A percentile compares a stretch with the other conserved stretches of the same genome.
phyloP scores from a whole-genome alignment of 164 flowering plant species.

The Dillenia suffruticosa region DNA sequence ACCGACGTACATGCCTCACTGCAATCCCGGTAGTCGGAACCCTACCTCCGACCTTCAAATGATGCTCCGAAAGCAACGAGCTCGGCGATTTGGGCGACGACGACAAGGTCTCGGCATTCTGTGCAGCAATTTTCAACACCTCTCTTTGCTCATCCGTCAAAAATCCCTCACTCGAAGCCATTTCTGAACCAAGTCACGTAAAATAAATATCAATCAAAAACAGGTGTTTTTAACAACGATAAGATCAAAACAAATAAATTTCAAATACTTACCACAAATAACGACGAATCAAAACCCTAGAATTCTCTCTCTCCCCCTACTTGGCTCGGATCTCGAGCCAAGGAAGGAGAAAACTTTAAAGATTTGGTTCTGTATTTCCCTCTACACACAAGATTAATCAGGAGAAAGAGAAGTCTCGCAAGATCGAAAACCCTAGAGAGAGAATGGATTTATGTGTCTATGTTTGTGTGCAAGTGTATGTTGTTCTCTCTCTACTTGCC shows the following conservation, averaged over 20 bases:
- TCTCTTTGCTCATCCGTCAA: conserved; percentile 88
- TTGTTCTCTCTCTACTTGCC: not conserved
- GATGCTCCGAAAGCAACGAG: conserved; percentile 51
- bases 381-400: too few species aligned
- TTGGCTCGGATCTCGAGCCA: conserved; percentile 86
- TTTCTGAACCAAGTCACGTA: conserved; percentile 9
- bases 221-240: not conserved
- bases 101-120: conserved; percentile 56
- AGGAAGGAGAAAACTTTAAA: conserved; percentile 28
- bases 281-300: conserved; percentile 5
- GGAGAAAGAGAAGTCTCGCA: not conserved
- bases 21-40: conserved; percentile 48
- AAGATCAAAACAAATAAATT: not conserved
- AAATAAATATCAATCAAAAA: conserved; percentile 1
- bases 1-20: conserved; percentile 68
- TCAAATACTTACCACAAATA: not conserved
- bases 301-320: conserved; percentile 26
- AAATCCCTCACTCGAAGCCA: conserved; percentile 86
- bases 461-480: not conserved
- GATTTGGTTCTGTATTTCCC: not conserved
- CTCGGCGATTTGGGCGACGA: conserved; percentile 69
- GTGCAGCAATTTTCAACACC: conserved; percentile 54
- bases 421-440: too few species aligned
- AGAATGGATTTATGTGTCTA: not conserved
- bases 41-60: conserved; percentile 55